Conservation (phyloP, 2,329 filamentous ascomycete genomes). For the Ophiostoma ulmi region DNA sequence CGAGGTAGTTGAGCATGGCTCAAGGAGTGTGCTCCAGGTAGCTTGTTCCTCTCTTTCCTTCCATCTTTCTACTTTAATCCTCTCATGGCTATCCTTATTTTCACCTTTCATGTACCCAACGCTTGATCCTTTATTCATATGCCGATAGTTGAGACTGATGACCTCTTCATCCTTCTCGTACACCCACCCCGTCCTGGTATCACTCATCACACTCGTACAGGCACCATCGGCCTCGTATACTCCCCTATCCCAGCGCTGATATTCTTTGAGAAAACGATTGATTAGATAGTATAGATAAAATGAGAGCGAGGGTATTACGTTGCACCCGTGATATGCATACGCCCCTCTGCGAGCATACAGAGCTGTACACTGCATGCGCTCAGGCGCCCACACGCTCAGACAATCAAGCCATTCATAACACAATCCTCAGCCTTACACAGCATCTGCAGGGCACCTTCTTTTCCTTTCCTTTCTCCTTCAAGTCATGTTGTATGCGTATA, state of each 20-base stretch:
- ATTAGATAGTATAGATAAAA: not conserved
- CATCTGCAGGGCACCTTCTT: conserved; percentile 20
- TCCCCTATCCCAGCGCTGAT: not conserved
- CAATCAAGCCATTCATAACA: conserved; percentile 7
- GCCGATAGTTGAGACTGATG: conserved; percentile 8
- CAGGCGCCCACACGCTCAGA: conserved; percentile 7
- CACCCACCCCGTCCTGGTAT: not conserved
- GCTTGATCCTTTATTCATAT: conserved; percentile 2
- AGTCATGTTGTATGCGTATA: not conserved
- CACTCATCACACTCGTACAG: conserved; percentile 21
- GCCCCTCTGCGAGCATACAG: not conserved
- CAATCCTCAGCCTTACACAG: conserved; percentile 19
- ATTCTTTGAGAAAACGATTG: no score
- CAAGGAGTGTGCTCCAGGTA: not conserved
- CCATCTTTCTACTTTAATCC: not conserved
- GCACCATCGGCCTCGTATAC: not conserved
- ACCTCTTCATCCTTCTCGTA: not conserved
- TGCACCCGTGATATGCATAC: not conserved
- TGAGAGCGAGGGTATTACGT: not conserved
- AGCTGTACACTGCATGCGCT: conserved; percentile 1
- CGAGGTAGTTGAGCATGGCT: not conserved
- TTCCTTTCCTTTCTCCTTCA: conserved; percentile 14
- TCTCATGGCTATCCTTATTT: not conserved
- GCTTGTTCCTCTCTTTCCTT: not conserved
- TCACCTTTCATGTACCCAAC: not conserved